Evolutionary conservation across 768 basidiomycete genomes (phyloP).

Genomic region (Paxillus involutus): DNA sequence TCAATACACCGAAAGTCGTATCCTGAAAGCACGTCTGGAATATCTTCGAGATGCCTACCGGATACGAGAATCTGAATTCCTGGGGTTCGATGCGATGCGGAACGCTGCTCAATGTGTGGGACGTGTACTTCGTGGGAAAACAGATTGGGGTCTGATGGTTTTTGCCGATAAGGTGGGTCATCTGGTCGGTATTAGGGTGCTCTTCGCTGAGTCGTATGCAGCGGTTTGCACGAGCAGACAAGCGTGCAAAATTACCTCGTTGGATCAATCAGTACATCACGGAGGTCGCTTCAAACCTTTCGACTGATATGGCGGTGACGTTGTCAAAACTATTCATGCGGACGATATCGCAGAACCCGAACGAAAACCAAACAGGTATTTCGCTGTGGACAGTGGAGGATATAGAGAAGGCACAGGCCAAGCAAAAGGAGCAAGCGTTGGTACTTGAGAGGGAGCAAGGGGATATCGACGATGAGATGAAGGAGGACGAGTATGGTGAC

Average conservation of each 20-base stretch:
- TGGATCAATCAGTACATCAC: conserved; percentile 99
- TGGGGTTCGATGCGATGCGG: conserved; percentile 99
- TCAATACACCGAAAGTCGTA: conserved; percentile 97
- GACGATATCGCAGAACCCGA: conserved; percentile 97
- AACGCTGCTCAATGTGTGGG: conserved; percentile 99
- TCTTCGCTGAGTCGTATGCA: conserved; percentile 29
- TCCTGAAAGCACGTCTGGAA: conserved; percentile 94
- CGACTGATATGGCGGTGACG: conserved; percentile 96
- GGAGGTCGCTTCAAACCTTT: conserved; percentile 96
- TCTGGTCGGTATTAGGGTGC: background rate
- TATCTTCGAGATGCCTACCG: conserved; percentile 98
- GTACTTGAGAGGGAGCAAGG: conserved; percentile 39
- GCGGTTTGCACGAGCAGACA: conserved; percentile 92
- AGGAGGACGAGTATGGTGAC: conserved; percentile 63
- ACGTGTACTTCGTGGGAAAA: conserved; percentile 95
- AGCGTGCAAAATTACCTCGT: conserved; percentile 91
- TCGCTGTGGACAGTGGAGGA: conserved; percentile 96
- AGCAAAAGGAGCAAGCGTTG: conserved; percentile 67
- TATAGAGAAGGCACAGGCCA: conserved; percentile 80
- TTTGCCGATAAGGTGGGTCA: conserved; percentile 93
- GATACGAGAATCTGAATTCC: conserved; percentile 96
- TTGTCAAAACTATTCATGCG: conserved; percentile 96
- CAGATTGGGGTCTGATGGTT: conserved; percentile 99
- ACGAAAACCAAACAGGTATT: conserved; percentile 92
- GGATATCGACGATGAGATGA: conserved; percentile 28